Conservation (phyloP, 495 filamentous ascomycete species). For the Glonium stellatum region DNA sequence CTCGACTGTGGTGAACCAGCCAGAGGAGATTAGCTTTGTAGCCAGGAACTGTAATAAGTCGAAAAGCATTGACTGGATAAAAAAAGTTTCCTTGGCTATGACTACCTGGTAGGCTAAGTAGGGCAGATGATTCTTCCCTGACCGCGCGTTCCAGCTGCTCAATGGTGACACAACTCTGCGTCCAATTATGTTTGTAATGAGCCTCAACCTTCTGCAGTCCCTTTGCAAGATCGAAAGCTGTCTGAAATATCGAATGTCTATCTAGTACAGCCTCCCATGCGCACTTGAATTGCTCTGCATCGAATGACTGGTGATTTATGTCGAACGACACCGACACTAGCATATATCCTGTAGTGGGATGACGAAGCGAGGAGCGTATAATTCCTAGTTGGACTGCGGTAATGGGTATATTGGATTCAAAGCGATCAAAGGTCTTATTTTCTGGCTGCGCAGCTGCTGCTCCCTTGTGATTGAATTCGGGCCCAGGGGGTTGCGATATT, state of each 20-base stretch:
- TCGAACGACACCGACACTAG: slow-evolving; percentile 4
- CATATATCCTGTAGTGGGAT: neutral
- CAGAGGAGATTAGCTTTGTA: slow-evolving; percentile 5
- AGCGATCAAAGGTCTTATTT: neutral
- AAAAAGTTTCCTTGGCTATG: neutral
- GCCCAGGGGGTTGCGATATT: neutral
- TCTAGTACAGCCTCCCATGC: neutral
- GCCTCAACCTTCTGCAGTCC: neutral
- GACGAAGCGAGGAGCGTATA: slow-evolving; percentile 6
- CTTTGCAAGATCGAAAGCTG: neutral
- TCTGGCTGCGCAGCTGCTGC: neutral
- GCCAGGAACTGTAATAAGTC: neutral
- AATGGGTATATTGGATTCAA: neutral
- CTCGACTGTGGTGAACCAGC: slow-evolving; percentile 13
- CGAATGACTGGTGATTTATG: neutral
- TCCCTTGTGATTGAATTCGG: neutral
- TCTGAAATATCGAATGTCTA: slow-evolving; percentile 5
- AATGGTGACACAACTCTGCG: neutral
- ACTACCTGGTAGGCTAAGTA: neutral
- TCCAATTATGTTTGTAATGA: neutral
- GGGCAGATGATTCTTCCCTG: neutral
- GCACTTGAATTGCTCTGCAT: neutral
- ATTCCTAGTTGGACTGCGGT: slow-evolving; percentile 6
- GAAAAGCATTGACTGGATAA: slow-evolving; percentile 3
- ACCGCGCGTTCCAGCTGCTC: neutral